These are phyloP conservation scores for Ceratobasidium sp. DNA, from an alignment of 1,284 basidiomycete species.

Conservation along the genomic window DNA sequence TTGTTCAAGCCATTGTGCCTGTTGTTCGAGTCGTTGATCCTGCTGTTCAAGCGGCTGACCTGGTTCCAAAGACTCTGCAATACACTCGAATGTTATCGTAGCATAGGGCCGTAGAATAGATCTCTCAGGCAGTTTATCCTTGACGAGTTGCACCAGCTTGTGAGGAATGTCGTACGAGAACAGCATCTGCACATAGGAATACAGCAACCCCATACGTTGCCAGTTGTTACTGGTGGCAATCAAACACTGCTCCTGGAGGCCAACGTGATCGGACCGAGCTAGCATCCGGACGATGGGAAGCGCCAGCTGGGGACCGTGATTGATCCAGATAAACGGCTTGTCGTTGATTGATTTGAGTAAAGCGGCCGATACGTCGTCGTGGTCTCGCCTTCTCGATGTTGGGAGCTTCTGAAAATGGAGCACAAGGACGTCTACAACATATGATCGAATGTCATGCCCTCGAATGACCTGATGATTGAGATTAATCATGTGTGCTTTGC, in stretches of 20 bases:
- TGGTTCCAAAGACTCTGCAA: no score
- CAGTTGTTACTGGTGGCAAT: background rate
- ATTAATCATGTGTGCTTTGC: background rate
- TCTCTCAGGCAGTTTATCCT: background rate
- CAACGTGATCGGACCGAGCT: background rate
- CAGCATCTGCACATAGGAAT: background rate
- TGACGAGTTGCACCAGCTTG: constrained; percentile 1
- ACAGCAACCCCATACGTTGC: background rate
- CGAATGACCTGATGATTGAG: background rate
- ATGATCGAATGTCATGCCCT: background rate
- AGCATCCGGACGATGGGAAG: constrained; percentile 1
- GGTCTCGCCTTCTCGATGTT: background rate
- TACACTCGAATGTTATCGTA: background rate
- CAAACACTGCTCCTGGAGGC: background rate
- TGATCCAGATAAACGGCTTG: background rate
- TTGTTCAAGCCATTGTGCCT: no score
- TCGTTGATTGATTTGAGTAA: background rate
- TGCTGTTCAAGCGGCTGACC: background rate
- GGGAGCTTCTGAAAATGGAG: background rate
- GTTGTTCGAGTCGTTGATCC: background rate
- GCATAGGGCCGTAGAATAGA: background rate
- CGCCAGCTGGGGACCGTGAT: background rate
- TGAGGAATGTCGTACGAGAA: constrained; percentile 10
- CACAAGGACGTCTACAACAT: background rate
- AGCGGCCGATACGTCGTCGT: background rate